These are phyloP conservation scores for Sclerotinia minor DNA, from an alignment of 2,329 filamentous ascomycete species.

Conservation along the genomic window DNA sequence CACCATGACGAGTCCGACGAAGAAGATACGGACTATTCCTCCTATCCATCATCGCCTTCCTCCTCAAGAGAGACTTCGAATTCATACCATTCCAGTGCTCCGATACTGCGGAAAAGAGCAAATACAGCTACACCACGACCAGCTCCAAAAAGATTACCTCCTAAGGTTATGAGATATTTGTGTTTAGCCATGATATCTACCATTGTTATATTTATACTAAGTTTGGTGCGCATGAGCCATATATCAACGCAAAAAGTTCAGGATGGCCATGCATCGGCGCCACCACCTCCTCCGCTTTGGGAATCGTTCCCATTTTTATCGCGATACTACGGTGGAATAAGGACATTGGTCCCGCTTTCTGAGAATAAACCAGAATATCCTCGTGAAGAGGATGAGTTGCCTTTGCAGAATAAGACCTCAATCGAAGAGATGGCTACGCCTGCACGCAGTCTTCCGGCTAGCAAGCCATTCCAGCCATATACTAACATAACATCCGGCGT, in stretches of 20 bases:
- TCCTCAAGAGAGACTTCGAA: conserved; percentile 40
- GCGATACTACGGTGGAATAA: conserved; percentile 86
- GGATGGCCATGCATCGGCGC: conserved; percentile 57
- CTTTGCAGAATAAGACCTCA: conserved; percentile 45
- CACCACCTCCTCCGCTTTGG: conserved; percentile 68
- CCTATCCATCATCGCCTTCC: conserved; percentile 35
- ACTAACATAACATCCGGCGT: conserved; percentile 51
- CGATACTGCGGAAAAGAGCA: conserved; percentile 39
- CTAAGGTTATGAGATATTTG: conserved; percentile 74
- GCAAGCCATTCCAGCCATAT: conserved; percentile 63
- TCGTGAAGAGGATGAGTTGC: conserved; percentile 58
- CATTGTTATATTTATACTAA: conserved; percentile 74
- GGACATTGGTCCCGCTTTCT: conserved; percentile 63
- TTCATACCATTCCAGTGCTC: conserved; percentile 38
- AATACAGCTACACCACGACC: conserved; percentile 29
- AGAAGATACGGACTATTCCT: conserved; percentile 47
- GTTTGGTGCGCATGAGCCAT: conserved; percentile 71
- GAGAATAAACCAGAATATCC: conserved; percentile 83
- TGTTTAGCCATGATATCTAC: conserved; percentile 69
- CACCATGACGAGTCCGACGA: conserved; percentile 47
- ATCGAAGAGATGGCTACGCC: conserved; percentile 40
- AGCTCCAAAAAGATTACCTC: conserved; percentile 52
- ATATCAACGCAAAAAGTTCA: conserved; percentile 64
- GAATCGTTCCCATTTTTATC: conserved; percentile 82
- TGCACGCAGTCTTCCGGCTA: conserved; percentile 47